These are phyloP conservation scores for Alternaria triticimaculans DNA, from an alignment of 2,329 filamentous ascomycete genomes.

Conservation along the genomic window DNA sequence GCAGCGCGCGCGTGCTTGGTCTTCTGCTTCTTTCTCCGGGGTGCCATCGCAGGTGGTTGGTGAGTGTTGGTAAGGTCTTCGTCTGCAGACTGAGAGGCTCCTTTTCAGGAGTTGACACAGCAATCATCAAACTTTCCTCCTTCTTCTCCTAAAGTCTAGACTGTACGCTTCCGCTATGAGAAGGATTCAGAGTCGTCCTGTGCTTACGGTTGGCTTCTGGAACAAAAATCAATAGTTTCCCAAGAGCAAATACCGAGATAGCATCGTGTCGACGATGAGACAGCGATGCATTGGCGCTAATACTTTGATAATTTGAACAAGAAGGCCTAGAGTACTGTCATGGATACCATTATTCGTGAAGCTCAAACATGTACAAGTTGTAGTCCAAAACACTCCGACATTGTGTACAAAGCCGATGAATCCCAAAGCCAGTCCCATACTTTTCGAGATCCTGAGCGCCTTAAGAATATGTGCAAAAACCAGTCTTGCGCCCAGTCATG, in stretches of 20 bases:
- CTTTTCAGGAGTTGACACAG: not conserved
- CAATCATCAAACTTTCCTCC: not conserved
- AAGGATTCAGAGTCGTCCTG: not conserved
- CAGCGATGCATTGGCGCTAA: not conserved
- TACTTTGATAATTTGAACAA: not conserved
- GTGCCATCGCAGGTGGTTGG: not conserved
- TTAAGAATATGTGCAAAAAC: not conserved
- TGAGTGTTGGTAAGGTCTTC: not conserved
- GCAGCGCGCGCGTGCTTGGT: not conserved
- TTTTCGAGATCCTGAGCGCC: not conserved
- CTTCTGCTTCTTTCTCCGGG: not conserved
- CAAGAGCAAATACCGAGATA: not conserved
- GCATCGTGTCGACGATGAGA: not conserved
- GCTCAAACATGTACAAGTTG: not conserved
- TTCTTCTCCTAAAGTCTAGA: not conserved
- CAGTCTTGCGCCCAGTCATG: not conserved
- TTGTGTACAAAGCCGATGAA: not conserved
- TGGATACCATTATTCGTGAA: constrained; percentile 9
- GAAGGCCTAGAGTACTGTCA: not conserved
- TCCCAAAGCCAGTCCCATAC: not conserved
- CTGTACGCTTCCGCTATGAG: too few relatives aligned
- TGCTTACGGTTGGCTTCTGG: not conserved
- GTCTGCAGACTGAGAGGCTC: accelerated
- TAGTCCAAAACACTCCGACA: not conserved
- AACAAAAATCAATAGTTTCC: not conserved